Evolutionary conservation across 2,329 filamentous ascomycete species (phyloP), one percentile per base, ranked within the genome.

Genomic region (Rhytidhysteron rufulum): DNA sequence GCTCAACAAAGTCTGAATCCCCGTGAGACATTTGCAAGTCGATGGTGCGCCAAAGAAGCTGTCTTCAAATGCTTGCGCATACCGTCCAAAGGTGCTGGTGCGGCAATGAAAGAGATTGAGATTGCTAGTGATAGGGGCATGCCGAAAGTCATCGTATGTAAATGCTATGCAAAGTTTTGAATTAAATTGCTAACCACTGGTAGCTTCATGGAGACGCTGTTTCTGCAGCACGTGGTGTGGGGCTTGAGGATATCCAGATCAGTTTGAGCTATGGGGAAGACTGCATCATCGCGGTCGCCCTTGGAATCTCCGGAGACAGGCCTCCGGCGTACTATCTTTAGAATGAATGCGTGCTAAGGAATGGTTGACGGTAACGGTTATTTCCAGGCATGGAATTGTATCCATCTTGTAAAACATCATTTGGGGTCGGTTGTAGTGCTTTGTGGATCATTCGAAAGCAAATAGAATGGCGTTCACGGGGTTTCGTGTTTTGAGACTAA

Each of bases 31-130:
- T 37, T 44, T 20, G 46, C 38, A 3, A 38, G 42, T 4, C 13
- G 37, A 4, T 49, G 37, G 46, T 25, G 33, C 13, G 48, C 44
- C 2, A 46, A 48, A 27, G 45, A 50, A 20, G 42, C 47, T 7
- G 34, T 41, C 3, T 46, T 48, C 13, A 43, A 45, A 25, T 37
- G 42, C 20, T 19, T 46, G 16, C 19, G 38, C 5, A 30, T 42
- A 3, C 4, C 27, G 25, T 30, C 19, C 3, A 35, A 31, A 17
- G 39, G 42, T 8, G 39, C 34, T 7, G 45, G 36, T 6, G 45
- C 42, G 11, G 31, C 29, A 4, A 42, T 49, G 46, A 19, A 31
- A 13, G 27, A 38, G 7, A 47, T 49, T 36, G 46, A 49, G 34
- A 40, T 47, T 11, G 4, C 29, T 16, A 37, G 27, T n/a, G 31